Conservation (phyloP, 306 rosid species). For the Lupinus albus region DNA sequence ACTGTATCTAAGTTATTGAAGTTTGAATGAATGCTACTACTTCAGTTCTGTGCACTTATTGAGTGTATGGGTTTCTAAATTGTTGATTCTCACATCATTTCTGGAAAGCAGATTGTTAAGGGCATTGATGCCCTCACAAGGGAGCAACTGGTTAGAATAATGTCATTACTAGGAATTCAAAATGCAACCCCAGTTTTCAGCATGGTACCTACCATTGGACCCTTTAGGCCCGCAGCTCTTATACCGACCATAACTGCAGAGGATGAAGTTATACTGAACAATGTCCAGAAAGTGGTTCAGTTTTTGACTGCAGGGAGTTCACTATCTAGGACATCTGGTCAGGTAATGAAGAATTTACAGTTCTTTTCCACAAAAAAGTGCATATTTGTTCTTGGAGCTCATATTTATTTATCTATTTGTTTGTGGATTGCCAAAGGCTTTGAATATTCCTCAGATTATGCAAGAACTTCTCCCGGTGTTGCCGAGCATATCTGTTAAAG, state of each 20-base stretch:
- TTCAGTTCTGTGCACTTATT: conserved; percentile 26
- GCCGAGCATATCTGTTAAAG: conserved; percentile 75
- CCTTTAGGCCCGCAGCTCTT: conserved; percentile 73
- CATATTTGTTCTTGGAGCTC: background rate
- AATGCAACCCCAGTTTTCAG: conserved; percentile 77
- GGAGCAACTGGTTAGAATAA: conserved; percentile 80
- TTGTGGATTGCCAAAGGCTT: conserved; percentile 50
- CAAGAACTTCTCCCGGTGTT: conserved; percentile 89
- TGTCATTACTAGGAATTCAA: conserved; percentile 74
- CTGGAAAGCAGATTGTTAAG: conserved; percentile 76
- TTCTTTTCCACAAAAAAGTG: conserved; percentile 23
- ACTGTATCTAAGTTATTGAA: background rate
- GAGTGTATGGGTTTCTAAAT: conserved; percentile 26
- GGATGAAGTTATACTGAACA: conserved; percentile 87
- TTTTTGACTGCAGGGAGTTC: conserved; percentile 92
- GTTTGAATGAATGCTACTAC: conserved; percentile 10
- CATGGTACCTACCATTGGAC: conserved; percentile 88
- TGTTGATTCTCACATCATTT: conserved; percentile 31
- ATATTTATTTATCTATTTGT: conserved; percentile 31
- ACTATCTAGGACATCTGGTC: conserved; percentile 56
- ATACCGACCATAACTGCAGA: conserved; percentile 82
- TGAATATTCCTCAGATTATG: conserved; percentile 60
- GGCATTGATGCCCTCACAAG: conserved; percentile 95
- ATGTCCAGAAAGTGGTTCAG: conserved; percentile 79
- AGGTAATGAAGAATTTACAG: conserved; percentile 56